Conservation (phyloP, 106 monocot species). For the Dendrobium chrysotoxum region DNA sequence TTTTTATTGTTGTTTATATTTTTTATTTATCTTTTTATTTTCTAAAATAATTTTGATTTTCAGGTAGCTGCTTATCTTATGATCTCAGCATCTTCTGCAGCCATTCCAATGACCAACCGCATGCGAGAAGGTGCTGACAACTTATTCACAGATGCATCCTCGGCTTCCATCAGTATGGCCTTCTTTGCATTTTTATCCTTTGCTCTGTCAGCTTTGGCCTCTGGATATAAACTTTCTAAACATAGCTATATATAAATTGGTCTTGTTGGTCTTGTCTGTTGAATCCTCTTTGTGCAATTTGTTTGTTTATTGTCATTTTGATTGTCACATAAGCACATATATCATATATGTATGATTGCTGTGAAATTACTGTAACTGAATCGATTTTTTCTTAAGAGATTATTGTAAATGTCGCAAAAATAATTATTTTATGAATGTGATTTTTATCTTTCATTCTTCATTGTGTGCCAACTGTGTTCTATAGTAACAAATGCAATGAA, state of each 20-base stretch:
- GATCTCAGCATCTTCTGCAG: conserved; percentile 74
- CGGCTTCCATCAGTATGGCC: conserved; percentile 73
- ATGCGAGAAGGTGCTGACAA: conserved; percentile 60
- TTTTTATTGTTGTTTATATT: no score
- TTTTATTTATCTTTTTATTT: neutral
- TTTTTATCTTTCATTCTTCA: no score
- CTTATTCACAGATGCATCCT: conserved; percentile 61
- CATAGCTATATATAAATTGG: conserved; percentile 42
- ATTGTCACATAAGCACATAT: neutral
- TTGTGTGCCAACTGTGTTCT: no score
- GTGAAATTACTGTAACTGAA: no score
- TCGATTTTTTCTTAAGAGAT: no score
- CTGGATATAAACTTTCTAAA: conserved; percentile 71
- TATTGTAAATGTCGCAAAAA: no score
- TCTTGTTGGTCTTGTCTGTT: neutral
- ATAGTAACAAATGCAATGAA: no score
- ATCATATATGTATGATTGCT: no score
- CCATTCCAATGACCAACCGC: conserved; percentile 65
- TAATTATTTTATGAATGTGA: no score
- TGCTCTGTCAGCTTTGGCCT: conserved; percentile 44
- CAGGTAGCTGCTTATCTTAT: conserved; percentile 66
- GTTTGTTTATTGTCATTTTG: neutral
- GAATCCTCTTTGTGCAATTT: neutral
- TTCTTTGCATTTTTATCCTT: conserved; percentile 69
- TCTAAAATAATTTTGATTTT: neutral